These are phyloP conservation scores for Aspergillus ibericus DNA, from an alignment of 2,329 filamentous ascomycete genomes.

Conservation along the genomic window DNA sequence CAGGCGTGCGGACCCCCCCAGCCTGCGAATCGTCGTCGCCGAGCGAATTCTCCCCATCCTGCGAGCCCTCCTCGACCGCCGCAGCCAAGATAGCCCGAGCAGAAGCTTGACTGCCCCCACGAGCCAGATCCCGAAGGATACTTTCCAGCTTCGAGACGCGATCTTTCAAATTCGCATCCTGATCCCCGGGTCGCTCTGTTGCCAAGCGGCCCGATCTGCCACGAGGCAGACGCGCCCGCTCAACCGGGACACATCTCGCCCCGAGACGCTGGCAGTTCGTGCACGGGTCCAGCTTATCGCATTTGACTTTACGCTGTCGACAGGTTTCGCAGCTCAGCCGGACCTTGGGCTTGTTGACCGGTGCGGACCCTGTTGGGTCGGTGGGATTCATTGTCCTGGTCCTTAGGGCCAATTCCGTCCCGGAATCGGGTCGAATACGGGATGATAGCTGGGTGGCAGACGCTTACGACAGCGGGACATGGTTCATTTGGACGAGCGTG, in stretches of 20 bases:
- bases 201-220: slow-evolving; percentile 27
- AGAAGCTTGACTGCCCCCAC: neutral
- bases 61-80: neutral
- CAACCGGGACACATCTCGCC: slow-evolving; percentile 29
- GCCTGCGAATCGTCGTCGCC: neutral
- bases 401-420: neutral
- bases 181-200: slow-evolving; percentile 14
- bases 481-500: neutral
- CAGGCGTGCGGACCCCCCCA: neutral
- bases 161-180: slow-evolving; percentile 20
- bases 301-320: slow-evolving; percentile 36
- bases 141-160: slow-evolving; percentile 28
- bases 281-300: slow-evolving; percentile 35
- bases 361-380: neutral
- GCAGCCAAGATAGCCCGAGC: slow-evolving; percentile 1
- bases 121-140: slow-evolving; percentile 18
- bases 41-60: neutral
- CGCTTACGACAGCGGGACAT: neutral
- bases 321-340: slow-evolving; percentile 34
- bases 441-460: neutral
- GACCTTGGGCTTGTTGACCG: slow-evolving; percentile 12
- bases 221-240: slow-evolving; percentile 33
- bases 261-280: slow-evolving; percentile 30
- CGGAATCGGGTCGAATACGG: too few relatives aligned
- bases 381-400: neutral